Conservation (phyloP, 108 stramenopile genomes). For the Cyclotella choctawhatcheeana region DNA sequence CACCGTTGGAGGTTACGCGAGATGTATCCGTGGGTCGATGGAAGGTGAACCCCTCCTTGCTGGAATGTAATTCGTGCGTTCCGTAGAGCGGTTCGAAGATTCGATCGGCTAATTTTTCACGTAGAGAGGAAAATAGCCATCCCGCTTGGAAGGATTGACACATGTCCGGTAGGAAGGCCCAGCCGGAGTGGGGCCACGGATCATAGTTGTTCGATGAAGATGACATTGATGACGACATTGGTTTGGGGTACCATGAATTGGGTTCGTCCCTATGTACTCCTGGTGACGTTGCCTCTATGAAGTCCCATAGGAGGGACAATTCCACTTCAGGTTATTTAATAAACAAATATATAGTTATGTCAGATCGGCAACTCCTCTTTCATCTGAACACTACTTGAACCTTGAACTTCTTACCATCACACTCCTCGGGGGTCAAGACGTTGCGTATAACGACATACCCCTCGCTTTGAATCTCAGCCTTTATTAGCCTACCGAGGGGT, state of each 20-base stretch:
- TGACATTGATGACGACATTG: not conserved
- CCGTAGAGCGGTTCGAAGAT: constrained; percentile 55
- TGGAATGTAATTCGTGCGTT: constrained; percentile 53
- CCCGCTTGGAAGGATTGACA: constrained; percentile 60
- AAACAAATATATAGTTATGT: constrained; percentile 26
- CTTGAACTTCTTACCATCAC: no score
- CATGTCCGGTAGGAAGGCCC: constrained; percentile 30
- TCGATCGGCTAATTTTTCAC: constrained; percentile 55
- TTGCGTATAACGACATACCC: constrained; percentile 4
- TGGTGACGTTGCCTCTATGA: constrained; percentile 54
- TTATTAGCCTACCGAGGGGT: constrained; percentile 4
- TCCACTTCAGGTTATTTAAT: constrained; percentile 41
- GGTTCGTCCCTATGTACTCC: constrained; percentile 47
- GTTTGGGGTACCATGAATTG: constrained; percentile 40
- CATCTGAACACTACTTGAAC: no score
- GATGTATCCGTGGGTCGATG: constrained; percentile 38
- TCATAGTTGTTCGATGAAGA: constrained; percentile 1
- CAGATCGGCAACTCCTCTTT: no score
- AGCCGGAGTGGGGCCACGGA: constrained; percentile 52
- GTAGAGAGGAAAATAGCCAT: constrained; percentile 52
- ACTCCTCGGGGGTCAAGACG: not conserved
- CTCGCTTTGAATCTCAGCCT: constrained; percentile 19
- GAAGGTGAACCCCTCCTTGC: constrained; percentile 68
- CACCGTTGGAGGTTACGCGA: constrained; percentile 24
- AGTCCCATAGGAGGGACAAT: constrained; percentile 49